Evolutionary conservation across 1,284 basidiomycete genomes (phyloP), one percentile per base, ranked within the genome.

Genomic region (Calocybe gambosa): DNA sequence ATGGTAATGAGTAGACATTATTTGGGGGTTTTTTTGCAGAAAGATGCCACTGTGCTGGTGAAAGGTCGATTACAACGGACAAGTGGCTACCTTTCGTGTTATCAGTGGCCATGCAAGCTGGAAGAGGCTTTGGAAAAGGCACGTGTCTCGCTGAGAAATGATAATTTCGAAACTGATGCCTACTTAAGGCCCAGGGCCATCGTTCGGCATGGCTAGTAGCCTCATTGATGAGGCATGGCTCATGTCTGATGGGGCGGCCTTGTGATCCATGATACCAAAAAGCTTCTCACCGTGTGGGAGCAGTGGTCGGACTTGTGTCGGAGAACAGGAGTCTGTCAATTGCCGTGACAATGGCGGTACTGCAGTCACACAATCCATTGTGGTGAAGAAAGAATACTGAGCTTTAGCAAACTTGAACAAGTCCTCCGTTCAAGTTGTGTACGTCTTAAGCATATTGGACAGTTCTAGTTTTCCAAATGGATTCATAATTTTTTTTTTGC

Each of bases 61-160:
- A 85, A 42, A 93, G 71, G 70, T 94, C 91, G 50, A 93, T 53
- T 48, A 94, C 78, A 49, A 93, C 78, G 26, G 89, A 84, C 21
- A 93, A 73, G 60, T 92, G 85, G 7, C 82, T 85, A 2, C 56
- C 62, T 34, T 47, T 51, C 41, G 80, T 64, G 50, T 67, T 70
- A 52, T 76, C 74, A 75, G 77, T 78, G 50, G 54, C 42, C 56
- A 53, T 45, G 42, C 41, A 49, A 45, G 43, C 31, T 19, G 38
- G 20, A 39, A 21, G 21, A 13, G n/a, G 18, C 20, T 20, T 16
- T 13, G 16, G 12, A 10, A 2, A 9, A 25, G 13, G 16, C 45
- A 50, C 36, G 45, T 50, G 45, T 23, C 6, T 0, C 13, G 18
- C 2, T 18, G 36, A 38, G 21, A 38, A 39, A 41, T 31, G 19